Percentiles rank a stretch among this genome's conserved stretches.
phyloP scores from a whole-genome alignment of 345 rosid species.

The Ceriops decandra region DNA sequence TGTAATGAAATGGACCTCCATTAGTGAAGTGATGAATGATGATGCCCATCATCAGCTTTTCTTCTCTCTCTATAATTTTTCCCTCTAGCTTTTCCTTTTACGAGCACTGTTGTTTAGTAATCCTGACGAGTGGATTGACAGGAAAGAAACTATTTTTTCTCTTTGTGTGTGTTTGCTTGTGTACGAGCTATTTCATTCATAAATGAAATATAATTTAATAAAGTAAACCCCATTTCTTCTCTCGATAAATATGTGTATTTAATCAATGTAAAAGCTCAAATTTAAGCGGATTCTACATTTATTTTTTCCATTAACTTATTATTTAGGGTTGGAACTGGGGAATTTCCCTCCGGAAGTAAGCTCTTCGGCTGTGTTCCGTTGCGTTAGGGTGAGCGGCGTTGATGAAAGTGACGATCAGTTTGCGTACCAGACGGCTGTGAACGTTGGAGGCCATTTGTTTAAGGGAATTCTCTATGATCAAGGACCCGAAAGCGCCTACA shows the following conservation, averaged over 20 bases:
- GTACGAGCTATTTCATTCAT: conserved; percentile 13
- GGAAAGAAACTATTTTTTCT: conserved; percentile 49
- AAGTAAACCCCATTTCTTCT: background rate
- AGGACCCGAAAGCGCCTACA: conserved; percentile 57
- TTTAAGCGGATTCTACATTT: background rate
- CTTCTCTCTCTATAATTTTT: conserved; percentile 5
- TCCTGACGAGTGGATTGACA: conserved; percentile 35
- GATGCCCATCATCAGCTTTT: conserved; percentile 17
- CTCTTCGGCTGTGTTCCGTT: conserved; percentile 65
- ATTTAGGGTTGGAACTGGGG: conserved; percentile 68
- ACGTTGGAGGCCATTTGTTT: conserved; percentile 86
- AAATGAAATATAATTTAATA: conserved; percentile 16
- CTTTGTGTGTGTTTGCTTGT: conserved; percentile 3
- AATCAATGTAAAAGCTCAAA: too few relatives aligned
- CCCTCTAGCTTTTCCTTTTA: conserved; percentile 6
- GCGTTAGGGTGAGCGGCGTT: conserved; percentile 64
- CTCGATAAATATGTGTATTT: background rate
- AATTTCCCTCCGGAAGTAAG: conserved; percentile 70
- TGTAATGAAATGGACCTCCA: conserved; percentile 45
- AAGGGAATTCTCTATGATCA: conserved; percentile 91
- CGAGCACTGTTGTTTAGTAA: conserved; percentile 44
- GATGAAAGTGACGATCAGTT: conserved; percentile 71
- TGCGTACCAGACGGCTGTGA: conserved; percentile 83
- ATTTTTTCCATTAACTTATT: background rate
- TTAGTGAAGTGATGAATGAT: conserved; percentile 15